Evolutionary conservation across 2,329 filamentous ascomycete genomes (phyloP).

Genomic region (Alternaria incomplexa): DNA sequence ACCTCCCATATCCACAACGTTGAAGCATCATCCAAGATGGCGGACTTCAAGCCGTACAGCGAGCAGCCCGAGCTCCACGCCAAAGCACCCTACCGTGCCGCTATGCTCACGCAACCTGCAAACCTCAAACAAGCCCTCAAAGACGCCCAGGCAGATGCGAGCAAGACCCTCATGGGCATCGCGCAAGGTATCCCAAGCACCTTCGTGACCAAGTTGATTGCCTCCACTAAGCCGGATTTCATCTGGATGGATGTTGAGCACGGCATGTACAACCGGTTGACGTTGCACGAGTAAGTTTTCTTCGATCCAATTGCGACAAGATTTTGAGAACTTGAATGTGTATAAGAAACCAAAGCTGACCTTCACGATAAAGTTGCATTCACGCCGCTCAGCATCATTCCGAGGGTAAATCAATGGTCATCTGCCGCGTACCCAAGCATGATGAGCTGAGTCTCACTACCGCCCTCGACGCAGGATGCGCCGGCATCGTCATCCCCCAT

Average conservation of each 20-base stretch:
- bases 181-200: constrained; percentile 34
- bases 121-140: constrained; percentile 29
- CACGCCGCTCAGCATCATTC: constrained; percentile 37
- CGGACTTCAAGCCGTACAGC: constrained; percentile 24
- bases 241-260: constrained; percentile 38
- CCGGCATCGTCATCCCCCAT: constrained; percentile 33
- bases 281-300: constrained; percentile 30
- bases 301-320: too few species aligned
- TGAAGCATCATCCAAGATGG: constrained; percentile 14
- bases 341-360: not conserved
- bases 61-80: constrained; percentile 33
- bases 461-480: constrained; percentile 33
- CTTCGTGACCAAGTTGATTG: constrained; percentile 36
- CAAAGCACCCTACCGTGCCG: constrained; percentile 28
- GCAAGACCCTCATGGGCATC: constrained; percentile 33
- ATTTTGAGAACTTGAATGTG: not conserved
- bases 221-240: constrained; percentile 35
- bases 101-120: constrained; percentile 29
- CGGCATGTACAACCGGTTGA: constrained; percentile 34
- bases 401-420: constrained; percentile 27
- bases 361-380: constrained; percentile 20
- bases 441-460: constrained; percentile 30
- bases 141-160: constrained; percentile 29
- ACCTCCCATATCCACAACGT: not conserved
- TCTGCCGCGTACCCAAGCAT: constrained; percentile 33